These are phyloP conservation scores for Komagataella ulmi DNA, from an alignment of 805 yeast species.

Conservation along the genomic window DNA sequence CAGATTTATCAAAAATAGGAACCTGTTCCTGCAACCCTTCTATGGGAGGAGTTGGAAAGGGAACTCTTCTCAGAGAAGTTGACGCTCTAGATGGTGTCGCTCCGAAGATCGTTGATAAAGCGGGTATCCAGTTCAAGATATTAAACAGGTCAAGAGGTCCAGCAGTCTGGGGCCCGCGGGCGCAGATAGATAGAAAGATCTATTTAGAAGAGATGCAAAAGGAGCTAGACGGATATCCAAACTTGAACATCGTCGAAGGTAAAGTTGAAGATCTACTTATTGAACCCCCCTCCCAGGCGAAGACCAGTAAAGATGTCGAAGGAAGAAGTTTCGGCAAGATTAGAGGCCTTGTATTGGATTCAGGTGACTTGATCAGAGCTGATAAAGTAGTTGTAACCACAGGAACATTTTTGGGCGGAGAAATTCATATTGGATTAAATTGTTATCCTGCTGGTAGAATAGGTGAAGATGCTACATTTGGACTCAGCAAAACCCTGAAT, in stretches of 20 bases:
- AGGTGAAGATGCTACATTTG: slow-evolving; percentile 86
- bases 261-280: slow-evolving; percentile 78
- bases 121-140: slow-evolving; percentile 86
- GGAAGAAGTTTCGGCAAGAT: slow-evolving; percentile 34
- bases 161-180: slow-evolving; percentile 98
- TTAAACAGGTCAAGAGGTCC: slow-evolving; percentile 82
- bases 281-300: slow-evolving; percentile 19
- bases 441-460: slow-evolving; percentile 85
- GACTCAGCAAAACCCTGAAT: slow-evolving; percentile 65
- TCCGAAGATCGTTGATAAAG: slow-evolving; percentile 73
- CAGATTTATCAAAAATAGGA: slow-evolving; percentile 63
- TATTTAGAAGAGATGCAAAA: slow-evolving; percentile 73
- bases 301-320: slow-evolving; percentile 11
- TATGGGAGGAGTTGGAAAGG: slow-evolving; percentile 98
- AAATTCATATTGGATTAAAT: slow-evolving; percentile 79
- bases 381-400: slow-evolving; percentile 78
- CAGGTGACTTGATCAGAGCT: slow-evolving; percentile 49
- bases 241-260: slow-evolving; percentile 51
- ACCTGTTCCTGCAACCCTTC: slow-evolving; percentile 96
- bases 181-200: slow-evolving; percentile 82
- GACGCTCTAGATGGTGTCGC: slow-evolving; percentile 96
- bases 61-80: slow-evolving; percentile 80
- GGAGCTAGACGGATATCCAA: slow-evolving; percentile 38
- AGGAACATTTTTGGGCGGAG: slow-evolving; percentile 91
- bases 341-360: slow-evolving; percentile 59